Evolutionary conservation across 345 rosid species (phyloP), one percentile per base, ranked within the genome.

Genomic region (Corymbia maculata): DNA sequence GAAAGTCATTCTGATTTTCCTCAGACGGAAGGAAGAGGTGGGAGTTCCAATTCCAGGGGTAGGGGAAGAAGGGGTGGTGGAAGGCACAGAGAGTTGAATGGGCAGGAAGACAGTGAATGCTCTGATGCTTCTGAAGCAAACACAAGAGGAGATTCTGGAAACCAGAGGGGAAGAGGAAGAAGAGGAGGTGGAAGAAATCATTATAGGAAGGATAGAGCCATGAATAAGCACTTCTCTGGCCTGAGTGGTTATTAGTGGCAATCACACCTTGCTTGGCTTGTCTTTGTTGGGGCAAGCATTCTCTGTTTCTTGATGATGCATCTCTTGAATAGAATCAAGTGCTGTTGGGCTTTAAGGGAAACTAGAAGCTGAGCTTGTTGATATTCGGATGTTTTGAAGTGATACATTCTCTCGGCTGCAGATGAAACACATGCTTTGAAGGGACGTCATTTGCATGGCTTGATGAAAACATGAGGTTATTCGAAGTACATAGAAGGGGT

Each of bases 151-250:
- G 55, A 26, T 70, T 51, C 64, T 22, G 89, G 79, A 70, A 66
- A 68, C 42, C 64, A 86, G 49, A 79, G 89, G 52, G 64, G 85
- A 55, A 86, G 88, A n/a, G 53, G 97, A 70, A 88, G 96, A 75
- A 92, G 97, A 50, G 51, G 90, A 64, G 90, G 90, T 3, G 94
- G 97, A 30, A 95, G 96, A 13, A 92, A 92, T 66, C 88, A 92
- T 88, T 86, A 92, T 87, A 93, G 95, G 87, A 98, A 95, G 90
- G 96, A 94, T 82, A 91, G 95, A 89, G 97, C 99, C n/a, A 93
- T 93, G 93, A 91, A 84, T 66, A 97, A 97, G 87, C 98, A 95
- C 88, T 92, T 96, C 53, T 89, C 97, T 85, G 97, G 99, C 80
- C 59, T 97, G 89, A 88, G 93, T 55, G 98, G 99, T 86, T 89